Evolutionary conservation across 805 yeast genomes (phyloP).

Genomic region (Candida odintsovae): DNA sequence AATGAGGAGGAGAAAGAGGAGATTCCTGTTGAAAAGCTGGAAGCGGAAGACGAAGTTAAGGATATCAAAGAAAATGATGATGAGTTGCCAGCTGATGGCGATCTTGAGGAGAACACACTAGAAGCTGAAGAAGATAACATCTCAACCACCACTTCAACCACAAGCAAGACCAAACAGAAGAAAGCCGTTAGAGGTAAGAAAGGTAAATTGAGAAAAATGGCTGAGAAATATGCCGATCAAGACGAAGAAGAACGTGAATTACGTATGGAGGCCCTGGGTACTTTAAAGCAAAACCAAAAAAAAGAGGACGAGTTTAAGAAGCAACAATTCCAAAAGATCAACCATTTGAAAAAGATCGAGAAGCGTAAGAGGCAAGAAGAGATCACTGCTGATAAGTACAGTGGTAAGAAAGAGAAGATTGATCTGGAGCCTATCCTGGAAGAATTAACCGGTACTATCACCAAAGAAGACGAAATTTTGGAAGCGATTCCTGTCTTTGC

Average conservation of each 20-base stretch:
- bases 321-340: slow-evolving; percentile 28
- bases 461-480: slow-evolving; percentile 42
- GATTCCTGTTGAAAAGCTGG: slow-evolving; percentile 3
- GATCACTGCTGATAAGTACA: slow-evolving; percentile 28
- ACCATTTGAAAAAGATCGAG: slow-evolving; percentile 28
- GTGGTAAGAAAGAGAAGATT: slow-evolving; percentile 34
- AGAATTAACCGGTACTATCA: slow-evolving; percentile 27
- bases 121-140: slow-evolving; percentile 6
- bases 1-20: background rate
- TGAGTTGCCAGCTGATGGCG: slow-evolving; percentile 4
- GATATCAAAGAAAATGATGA: slow-evolving; percentile 6
- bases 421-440: slow-evolving; percentile 37
- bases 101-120: background rate
- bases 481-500: slow-evolving; percentile 85
- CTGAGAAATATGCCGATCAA: slow-evolving; percentile 80
- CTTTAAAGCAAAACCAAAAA: slow-evolving; percentile 53
- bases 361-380: slow-evolving; percentile 34
- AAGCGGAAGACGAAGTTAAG: slow-evolving; percentile 11
- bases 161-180: slow-evolving; percentile 5
- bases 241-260: slow-evolving; percentile 80
- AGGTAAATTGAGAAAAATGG: slow-evolving; percentile 76
- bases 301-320: slow-evolving; percentile 31
- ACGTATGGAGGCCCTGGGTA: slow-evolving; percentile 80
- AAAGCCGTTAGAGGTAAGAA: slow-evolving; percentile 75
- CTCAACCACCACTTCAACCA: background rate